Conservation (phyloP, 2,329 filamentous ascomycete species). For the Xenoacremonium recifei region DNA sequence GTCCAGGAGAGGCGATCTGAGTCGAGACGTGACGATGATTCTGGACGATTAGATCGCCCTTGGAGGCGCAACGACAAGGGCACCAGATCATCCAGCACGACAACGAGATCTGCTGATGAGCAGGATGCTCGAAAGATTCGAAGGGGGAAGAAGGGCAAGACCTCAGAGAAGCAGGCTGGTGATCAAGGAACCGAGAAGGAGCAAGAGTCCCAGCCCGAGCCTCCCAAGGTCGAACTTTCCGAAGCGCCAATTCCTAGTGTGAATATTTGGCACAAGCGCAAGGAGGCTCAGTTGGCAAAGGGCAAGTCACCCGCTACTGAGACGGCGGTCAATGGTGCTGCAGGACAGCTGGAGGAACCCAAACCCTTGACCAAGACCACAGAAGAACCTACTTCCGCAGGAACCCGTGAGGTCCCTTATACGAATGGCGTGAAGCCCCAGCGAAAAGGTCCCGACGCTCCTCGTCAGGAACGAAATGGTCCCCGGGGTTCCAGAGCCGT, state of each 20-base stretch:
- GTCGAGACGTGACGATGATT: slow-evolving; percentile 37
- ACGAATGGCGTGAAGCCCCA: slow-evolving; percentile 40
- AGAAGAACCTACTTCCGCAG: slow-evolving; percentile 15
- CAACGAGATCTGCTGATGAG: slow-evolving; percentile 67
- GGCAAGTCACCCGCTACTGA: slow-evolving; percentile 40
- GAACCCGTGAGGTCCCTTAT: slow-evolving; percentile 21
- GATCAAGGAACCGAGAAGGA: slow-evolving; percentile 58
- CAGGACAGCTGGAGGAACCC: slow-evolving; percentile 38
- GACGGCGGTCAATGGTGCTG: slow-evolving; percentile 29
- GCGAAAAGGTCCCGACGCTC: slow-evolving; percentile 41
- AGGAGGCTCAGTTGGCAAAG: slow-evolving; percentile 61
- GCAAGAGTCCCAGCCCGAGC: slow-evolving; percentile 41
- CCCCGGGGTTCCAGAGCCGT: slow-evolving; percentile 46
- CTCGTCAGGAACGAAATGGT: slow-evolving; percentile 40
- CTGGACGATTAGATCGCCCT: slow-evolving; percentile 37
- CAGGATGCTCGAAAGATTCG: slow-evolving; percentile 43
- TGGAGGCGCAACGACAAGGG: slow-evolving; percentile 44
- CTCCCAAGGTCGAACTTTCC: slow-evolving; percentile 64
- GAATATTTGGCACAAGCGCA: slow-evolving; percentile 85
- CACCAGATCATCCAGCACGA: slow-evolving; percentile 61
- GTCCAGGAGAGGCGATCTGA: slow-evolving; percentile 32
- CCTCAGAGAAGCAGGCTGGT: slow-evolving; percentile 38
- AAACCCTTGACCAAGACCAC: slow-evolving; percentile 34
- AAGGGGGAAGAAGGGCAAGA: slow-evolving; percentile 61
- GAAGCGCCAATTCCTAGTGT: slow-evolving; percentile 81